Percentiles rank a stretch among this genome's conserved stretches.
phyloP scores from a whole-genome alignment of 106 monocot genomes.

The Chionographis japonica region DNA sequence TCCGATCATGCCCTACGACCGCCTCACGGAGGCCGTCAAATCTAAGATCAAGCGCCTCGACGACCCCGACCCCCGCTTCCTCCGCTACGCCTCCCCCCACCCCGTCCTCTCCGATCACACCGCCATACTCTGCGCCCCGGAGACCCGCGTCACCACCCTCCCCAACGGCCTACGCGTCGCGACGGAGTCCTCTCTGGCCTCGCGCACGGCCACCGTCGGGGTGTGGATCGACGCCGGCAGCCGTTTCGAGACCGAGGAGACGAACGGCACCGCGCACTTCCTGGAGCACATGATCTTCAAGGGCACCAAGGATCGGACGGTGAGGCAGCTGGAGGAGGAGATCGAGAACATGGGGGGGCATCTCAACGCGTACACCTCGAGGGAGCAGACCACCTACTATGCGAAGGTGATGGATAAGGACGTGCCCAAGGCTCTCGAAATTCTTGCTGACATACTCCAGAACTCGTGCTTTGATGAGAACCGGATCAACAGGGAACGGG shows the following conservation, averaged over 20 bases:
- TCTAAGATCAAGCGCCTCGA: conserved; percentile 70
- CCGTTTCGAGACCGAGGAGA: conserved; percentile 48
- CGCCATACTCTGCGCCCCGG: conserved; percentile 38
- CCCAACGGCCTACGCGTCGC: conserved; percentile 44
- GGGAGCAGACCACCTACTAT: conserved; percentile 51
- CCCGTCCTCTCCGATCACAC: conserved; percentile 38
- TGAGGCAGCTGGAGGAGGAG: conserved; percentile 41
- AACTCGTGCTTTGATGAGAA: conserved; percentile 31
- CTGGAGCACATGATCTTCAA: conserved; percentile 60
- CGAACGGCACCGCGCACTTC: conserved; percentile 45
- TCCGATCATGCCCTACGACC: conserved; percentile 67
- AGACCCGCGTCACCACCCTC: conserved; percentile 49
- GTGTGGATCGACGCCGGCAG: conserved; percentile 59
- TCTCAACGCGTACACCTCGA: conserved; percentile 43
- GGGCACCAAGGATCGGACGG: conserved; percentile 28
- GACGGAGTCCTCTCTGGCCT: conserved; percentile 40
- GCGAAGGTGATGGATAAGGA: conserved; percentile 38
- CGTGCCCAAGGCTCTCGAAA: conserved; percentile 32
- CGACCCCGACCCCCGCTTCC: conserved; percentile 77
- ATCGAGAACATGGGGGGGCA: conserved; percentile 50
- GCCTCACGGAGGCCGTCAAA: conserved; percentile 41
- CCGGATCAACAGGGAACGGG: conserved; percentile 34
- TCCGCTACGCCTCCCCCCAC: conserved; percentile 74
- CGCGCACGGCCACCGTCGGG: conserved; percentile 34
- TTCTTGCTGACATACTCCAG: conserved; percentile 43